Evolutionary conservation across 2,329 filamentous ascomycete genomes (phyloP).

Genomic region (Cladosporium sp.): DNA sequence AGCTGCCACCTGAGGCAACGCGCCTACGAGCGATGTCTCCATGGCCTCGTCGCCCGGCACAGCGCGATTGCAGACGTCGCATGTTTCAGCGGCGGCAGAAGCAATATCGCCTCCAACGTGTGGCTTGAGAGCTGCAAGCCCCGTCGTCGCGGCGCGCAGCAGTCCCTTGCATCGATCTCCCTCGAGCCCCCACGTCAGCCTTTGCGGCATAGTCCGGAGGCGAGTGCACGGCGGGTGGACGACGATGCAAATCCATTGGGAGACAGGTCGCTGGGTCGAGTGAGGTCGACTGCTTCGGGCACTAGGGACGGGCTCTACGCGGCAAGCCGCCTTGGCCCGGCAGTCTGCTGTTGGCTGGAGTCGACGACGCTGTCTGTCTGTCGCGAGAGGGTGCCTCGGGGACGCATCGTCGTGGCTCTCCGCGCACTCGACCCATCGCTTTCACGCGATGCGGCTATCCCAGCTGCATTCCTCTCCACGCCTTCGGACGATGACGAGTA

Average conservation of each 20-base stretch:
- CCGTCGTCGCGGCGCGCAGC: constrained; percentile 4
- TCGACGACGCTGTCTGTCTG: background rate
- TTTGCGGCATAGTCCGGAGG: background rate
- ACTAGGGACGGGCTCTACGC: constrained; percentile 7
- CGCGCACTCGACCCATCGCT: constrained; percentile 7
- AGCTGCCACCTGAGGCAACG: background rate
- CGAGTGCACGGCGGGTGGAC: background rate
- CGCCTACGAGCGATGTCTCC: background rate
- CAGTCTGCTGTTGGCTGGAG: background rate
- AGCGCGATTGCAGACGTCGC: constrained; percentile 5
- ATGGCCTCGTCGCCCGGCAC: background rate
- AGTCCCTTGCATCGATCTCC: constrained; percentile 10
- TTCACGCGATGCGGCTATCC: background rate
- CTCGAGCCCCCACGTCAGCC: constrained; percentile 6
- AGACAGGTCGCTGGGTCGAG: constrained; percentile 3
- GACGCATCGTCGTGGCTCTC: background rate
- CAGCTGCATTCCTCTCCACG: background rate
- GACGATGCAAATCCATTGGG: background rate
- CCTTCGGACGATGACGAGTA: background rate
- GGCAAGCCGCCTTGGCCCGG: constrained; percentile 2
- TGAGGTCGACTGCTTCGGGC: constrained; percentile 10
- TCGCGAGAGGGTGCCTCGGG: background rate
- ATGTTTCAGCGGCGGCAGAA: constrained; percentile 8
- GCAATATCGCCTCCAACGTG: constrained; percentile 5
- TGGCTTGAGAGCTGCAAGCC: constrained; percentile 10